Evolutionary conservation across 352 stramenopile species (phyloP).

Genomic region (Globisporangium splendens): DNA sequence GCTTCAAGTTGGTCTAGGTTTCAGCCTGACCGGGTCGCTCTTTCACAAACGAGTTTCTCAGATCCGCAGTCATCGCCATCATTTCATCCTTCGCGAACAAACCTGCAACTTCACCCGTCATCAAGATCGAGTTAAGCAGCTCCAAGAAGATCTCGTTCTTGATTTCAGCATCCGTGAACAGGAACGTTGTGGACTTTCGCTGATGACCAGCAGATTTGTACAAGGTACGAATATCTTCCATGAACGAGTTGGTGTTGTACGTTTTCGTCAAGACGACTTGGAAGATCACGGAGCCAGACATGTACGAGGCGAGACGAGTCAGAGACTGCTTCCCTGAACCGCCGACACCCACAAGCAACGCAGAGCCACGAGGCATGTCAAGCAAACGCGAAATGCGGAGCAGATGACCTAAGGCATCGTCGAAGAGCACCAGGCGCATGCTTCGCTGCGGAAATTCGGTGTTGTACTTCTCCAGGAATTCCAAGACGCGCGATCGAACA

Average conservation of each 20-base stretch:
- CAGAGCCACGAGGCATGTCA: constrained; percentile 95
- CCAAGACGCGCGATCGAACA: constrained; percentile 89
- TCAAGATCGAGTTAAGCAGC: constrained; percentile 97
- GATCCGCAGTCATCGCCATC: constrained; percentile 97
- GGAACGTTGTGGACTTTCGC: constrained; percentile 95
- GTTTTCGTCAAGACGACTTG: constrained; percentile 98
- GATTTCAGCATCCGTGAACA: constrained; percentile 99
- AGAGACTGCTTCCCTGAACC: constrained; percentile 97
- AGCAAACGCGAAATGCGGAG: constrained; percentile 95
- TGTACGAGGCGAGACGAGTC: constrained; percentile 95
- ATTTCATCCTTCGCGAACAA: constrained; percentile 99
- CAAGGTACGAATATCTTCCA: constrained; percentile 96
- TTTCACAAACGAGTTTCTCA: constrained; percentile 94
- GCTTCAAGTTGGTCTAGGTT: constrained; percentile 95
- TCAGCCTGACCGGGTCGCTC: constrained; percentile 93
- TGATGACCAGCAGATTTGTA: constrained; percentile 97
- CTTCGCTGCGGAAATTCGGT: constrained; percentile 94
- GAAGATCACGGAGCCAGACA: constrained; percentile 95
- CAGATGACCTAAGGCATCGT: constrained; percentile 96
- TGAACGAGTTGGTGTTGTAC: constrained; percentile 97
- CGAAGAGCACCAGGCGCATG: constrained; percentile 98
- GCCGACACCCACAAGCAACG: constrained; percentile 96
- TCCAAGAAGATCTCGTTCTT: constrained; percentile 99
- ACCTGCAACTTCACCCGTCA: constrained; percentile 97
- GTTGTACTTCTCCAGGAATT: constrained; percentile 98